phyloP scores from a whole-genome alignment of 768 basidiomycete genomes.

The Tephrocybe rancida region DNA sequence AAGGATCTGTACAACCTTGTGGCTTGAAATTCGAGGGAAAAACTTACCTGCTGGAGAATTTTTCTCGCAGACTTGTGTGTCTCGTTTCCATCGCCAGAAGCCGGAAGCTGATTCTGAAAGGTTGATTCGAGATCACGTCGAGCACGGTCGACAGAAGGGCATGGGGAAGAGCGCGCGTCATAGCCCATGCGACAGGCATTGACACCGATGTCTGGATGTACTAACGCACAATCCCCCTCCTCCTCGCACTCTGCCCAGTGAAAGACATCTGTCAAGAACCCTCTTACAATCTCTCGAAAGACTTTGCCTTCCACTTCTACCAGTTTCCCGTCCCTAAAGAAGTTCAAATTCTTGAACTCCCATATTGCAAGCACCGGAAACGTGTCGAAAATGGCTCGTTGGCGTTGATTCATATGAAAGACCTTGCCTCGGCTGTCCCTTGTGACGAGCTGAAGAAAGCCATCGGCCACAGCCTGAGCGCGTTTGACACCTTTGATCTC shows the following conservation, averaged over 20 bases:
- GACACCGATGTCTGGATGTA: background rate
- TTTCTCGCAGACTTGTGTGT: background rate
- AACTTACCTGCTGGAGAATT: background rate
- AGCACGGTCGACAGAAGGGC: background rate
- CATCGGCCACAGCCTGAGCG: background rate
- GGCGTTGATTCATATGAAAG: background rate
- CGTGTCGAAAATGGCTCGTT: background rate
- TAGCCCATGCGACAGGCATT: background rate
- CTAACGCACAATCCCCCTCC: background rate
- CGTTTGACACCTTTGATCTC: background rate
- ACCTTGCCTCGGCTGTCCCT: background rate
- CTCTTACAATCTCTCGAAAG: background rate
- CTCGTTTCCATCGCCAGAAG: no score
- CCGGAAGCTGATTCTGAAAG: no score
- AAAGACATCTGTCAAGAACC: background rate
- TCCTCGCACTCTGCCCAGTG: background rate
- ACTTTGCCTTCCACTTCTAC: background rate
- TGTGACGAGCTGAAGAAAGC: background rate
- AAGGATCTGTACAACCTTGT: background rate
- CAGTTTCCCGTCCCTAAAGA: background rate
- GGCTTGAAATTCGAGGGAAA: no score
- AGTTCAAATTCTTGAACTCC: conserved; percentile 3
- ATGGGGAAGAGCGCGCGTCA: no score
- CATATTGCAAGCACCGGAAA: background rate
- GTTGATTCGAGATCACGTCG: no score